Percentiles rank a stretch among this genome's conserved stretches.
phyloP scores from a whole-genome alignment of 2,329 filamentous ascomycete genomes.

The Hypoxylon sp. region DNA sequence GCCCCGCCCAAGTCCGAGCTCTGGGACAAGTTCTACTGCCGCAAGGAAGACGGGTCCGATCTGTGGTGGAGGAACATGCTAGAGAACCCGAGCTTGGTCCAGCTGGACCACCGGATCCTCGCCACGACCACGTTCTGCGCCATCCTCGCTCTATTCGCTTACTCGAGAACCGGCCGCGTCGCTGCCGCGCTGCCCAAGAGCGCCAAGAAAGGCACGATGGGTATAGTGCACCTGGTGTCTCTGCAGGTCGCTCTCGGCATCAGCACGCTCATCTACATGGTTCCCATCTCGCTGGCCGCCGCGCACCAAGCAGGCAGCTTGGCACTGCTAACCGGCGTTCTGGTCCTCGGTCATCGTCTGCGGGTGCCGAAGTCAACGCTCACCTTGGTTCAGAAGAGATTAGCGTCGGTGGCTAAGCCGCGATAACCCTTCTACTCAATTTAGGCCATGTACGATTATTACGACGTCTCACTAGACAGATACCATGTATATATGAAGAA shows the following conservation, averaged over 20 bases:
- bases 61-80: constrained; percentile 98
- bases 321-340: constrained; percentile 83
- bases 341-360: constrained; percentile 82
- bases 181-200: constrained; percentile 70
- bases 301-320: constrained; percentile 93
- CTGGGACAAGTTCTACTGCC: constrained; percentile 86
- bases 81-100: constrained; percentile 95
- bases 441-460: constrained; percentile 18
- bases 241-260: constrained; percentile 90
- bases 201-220: constrained; percentile 77
- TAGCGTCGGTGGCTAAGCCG: constrained; percentile 50
- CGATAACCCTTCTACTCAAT: constrained; percentile 5
- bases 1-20: constrained; percentile 86
- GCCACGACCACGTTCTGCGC: constrained; percentile 89
- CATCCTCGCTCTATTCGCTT: constrained; percentile 84
- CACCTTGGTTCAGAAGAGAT: constrained; percentile 67
- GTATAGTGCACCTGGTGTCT: constrained; percentile 84
- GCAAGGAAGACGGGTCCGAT: constrained; percentile 81
- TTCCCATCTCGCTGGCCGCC: constrained; percentile 87
- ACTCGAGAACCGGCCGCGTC: constrained; percentile 75
- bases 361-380: constrained; percentile 77
- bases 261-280: constrained; percentile 90
- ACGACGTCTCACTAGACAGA: constrained; percentile 26
- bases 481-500: constrained; percentile 43
- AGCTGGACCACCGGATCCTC: constrained; percentile 93